Conservation (phyloP, 805 yeast species). For the Hanseniaspora pseudoguilliermondii region DNA sequence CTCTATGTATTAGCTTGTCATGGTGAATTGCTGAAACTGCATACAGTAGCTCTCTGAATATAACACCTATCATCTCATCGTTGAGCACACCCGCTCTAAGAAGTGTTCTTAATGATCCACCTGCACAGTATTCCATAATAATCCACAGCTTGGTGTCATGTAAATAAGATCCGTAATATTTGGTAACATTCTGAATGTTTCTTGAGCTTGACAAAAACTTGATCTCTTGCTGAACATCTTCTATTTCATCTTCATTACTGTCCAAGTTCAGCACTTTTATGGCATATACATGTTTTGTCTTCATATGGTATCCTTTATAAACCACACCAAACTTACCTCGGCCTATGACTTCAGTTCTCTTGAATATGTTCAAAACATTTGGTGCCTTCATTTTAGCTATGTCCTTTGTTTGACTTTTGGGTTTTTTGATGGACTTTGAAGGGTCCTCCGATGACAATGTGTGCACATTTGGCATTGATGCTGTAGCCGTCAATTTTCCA, state of each 20-base stretch:
- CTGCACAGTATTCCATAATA: constrained; percentile 94
- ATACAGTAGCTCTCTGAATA: constrained; percentile 64
- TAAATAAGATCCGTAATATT: constrained; percentile 77
- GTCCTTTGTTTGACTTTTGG: not conserved
- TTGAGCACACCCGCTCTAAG: constrained; percentile 78
- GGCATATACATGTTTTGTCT: constrained; percentile 72
- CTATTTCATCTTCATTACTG: constrained; percentile 85
- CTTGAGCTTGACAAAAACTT: constrained; percentile 73
- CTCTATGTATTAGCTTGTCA: constrained; percentile 89
- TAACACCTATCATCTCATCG: constrained; percentile 71
- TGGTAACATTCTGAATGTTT: constrained; percentile 81
- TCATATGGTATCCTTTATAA: constrained; percentile 65
- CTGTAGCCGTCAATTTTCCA: not conserved
- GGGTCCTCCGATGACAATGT: not conserved
- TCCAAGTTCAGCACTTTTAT: constrained; percentile 86
- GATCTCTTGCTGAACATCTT: constrained; percentile 86
- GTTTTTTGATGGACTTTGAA: not conserved
- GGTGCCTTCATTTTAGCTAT: not conserved
- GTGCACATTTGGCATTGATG: not conserved
- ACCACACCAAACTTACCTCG: constrained; percentile 96
- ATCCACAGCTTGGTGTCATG: constrained; percentile 92
- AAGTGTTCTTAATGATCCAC: constrained; percentile 82
- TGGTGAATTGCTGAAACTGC: constrained; percentile 75
- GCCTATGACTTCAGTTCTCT: constrained; percentile 83
- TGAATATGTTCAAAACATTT: constrained; percentile 36